Conservation (phyloP, 345 rosid genomes). For the Dovyalis caffra region DNA sequence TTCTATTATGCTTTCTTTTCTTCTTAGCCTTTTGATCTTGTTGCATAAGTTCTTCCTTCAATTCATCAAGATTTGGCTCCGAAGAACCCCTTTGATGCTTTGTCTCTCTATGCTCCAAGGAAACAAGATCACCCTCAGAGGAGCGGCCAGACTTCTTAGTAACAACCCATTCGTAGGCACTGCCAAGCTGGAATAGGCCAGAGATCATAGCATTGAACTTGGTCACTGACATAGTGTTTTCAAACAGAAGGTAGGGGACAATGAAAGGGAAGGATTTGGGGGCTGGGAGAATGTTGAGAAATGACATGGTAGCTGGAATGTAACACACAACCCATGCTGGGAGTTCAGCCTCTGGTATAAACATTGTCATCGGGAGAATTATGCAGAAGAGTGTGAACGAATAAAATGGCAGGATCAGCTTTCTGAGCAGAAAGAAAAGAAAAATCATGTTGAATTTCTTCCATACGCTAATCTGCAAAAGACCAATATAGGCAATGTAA, state of each 20-base stretch:
- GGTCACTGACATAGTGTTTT: constrained; percentile 96
- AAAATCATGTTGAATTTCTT: constrained; percentile 92
- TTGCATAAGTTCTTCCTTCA: constrained; percentile 47
- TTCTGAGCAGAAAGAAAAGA: constrained; percentile 83
- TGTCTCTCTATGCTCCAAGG: constrained; percentile 54
- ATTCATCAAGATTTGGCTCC: constrained; percentile 50
- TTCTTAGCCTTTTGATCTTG: constrained; percentile 34
- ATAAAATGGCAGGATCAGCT: constrained; percentile 84
- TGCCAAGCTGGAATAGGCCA: constrained; percentile 91
- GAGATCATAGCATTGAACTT: constrained; percentile 96
- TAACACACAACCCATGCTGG: constrained; percentile 94
- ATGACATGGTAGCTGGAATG: constrained; percentile 94
- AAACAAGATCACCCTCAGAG: constrained; percentile 80
- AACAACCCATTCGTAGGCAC: constrained; percentile 95
- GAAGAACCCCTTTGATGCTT: constrained; percentile 55
- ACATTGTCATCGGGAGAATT: constrained; percentile 96
- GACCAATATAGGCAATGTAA: constrained; percentile 9
- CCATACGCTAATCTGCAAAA: constrained; percentile 68
- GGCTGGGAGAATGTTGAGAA: constrained; percentile 90
- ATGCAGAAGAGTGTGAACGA: constrained; percentile 95
- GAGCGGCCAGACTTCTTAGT: constrained; percentile 96
- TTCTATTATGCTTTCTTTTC: constrained; percentile 81
- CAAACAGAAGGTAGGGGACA: constrained; percentile 94
- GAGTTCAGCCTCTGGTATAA: constrained; percentile 85
- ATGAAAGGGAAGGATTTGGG: constrained; percentile 92